Conservation (phyloP, 1,284 basidiomycete species). For the Trichosporon ovoides region DNA sequence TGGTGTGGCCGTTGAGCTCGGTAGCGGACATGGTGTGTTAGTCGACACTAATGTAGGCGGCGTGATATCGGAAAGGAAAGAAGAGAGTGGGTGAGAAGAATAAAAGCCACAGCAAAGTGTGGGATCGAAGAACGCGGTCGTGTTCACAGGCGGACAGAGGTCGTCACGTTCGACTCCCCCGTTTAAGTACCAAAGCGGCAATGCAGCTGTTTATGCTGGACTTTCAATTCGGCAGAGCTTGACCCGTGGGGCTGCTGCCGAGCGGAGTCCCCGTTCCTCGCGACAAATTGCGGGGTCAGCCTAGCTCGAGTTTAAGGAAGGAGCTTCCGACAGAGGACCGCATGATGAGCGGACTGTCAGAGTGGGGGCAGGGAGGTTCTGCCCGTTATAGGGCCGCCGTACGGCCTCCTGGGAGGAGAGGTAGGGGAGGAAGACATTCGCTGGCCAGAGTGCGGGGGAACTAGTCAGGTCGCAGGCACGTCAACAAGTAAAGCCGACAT, state of each 20-base stretch:
- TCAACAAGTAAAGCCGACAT: not conserved
- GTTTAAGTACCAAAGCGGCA: not conserved
- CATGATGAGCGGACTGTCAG: not conserved
- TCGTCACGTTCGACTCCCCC: not conserved
- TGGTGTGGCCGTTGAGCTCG: constrained; percentile 12
- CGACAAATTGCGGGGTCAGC: constrained; percentile 1
- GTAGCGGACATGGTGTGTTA: constrained; percentile 14
- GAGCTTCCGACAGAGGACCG: too few relatives aligned
- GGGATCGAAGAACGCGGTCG: not conserved
- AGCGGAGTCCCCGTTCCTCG: constrained; percentile 3
- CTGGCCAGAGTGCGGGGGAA: not conserved
- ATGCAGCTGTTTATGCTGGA: not conserved
- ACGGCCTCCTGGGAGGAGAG: not conserved
- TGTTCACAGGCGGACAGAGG: not conserved
- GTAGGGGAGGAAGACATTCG: not conserved
- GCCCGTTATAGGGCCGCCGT: not conserved
- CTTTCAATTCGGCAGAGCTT: not conserved
- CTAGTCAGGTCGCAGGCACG: not conserved
- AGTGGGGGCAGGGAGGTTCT: not conserved
- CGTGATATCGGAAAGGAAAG: too few relatives aligned
- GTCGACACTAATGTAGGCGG: too few relatives aligned
- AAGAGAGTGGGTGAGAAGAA: not conserved
- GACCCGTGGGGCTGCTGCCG: constrained; percentile 2
- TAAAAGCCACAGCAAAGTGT: not conserved
- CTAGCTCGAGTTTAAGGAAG: too few relatives aligned